Base-by-base conservation (phyloP, 768 basidiomycete species). In the Dentipellis sp. region DNA sequence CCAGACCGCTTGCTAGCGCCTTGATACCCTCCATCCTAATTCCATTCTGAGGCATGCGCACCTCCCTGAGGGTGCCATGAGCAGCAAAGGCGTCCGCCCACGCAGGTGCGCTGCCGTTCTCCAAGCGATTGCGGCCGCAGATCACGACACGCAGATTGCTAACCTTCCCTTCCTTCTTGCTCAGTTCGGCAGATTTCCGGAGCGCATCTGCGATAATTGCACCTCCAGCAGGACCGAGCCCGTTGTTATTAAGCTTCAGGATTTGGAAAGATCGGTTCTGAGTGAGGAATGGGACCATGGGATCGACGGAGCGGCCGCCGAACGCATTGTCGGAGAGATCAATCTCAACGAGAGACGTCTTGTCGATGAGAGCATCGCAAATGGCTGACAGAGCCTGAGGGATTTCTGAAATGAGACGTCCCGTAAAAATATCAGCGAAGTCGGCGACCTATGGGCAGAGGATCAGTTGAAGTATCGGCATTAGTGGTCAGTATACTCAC, bases 341-440 rank as follows among this genome's bases (percentile, higher is more conserved):
- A 64, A 99, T 79, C 70, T 93, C 90, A 53, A 87, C 76, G 50
- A 99, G 84, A 3, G 86, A 81, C 4, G 83, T 78, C 65, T 91
- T 91, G 64, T 82, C 77, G 64, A 82, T 83, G 58, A 99, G 81
- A 11, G 94, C 84, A 64, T 91, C 82, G 68, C 94, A 97, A 62
- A 99, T 81, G 37, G 90, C 86, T 38, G 83, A 79, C 48, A 99
- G 83, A 14, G 97, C 92, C 56, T 73, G 78, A 4, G 95, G 97
- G 67, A 99, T 98, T 70, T 99, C 95, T 58, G 82, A 78, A 74
- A 97, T 97, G 65, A 97, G 80, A 61, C 95, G 90, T 54, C 94
- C 91, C 2, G 95, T 97, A 74, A 99, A 99, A 71, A 99, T 94
- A 72, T 97, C 95, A 34, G 92, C 88, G 61, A 97, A 90, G 74